A percentile compares a stretch with the other conserved stretches of the same genome.
phyloP scores from a whole-genome alignment of 2,329 filamentous ascomycete species.

The Verticillium klebahnii region DNA sequence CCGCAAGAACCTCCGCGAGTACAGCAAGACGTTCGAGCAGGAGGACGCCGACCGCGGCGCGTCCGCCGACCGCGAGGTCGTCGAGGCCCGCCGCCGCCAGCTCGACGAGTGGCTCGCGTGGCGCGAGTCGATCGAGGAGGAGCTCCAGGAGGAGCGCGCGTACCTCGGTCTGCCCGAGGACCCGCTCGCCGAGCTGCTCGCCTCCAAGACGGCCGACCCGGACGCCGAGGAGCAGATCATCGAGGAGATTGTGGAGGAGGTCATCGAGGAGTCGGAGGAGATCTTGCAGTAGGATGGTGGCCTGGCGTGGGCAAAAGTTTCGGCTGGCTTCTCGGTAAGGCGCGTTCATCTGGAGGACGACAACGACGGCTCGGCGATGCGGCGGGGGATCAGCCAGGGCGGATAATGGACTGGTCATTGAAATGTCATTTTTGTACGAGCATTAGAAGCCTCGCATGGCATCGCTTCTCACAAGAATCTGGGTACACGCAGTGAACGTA shows the following conservation, averaged over 20 bases:
- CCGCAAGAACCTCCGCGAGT: constrained; percentile 97
- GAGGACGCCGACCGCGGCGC: constrained; percentile 91
- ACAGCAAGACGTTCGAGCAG: constrained; percentile 91
- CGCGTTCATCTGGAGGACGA: neutral
- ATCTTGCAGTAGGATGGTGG: constrained; percentile 30
- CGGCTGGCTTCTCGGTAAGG: neutral
- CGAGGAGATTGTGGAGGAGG: constrained; percentile 86
- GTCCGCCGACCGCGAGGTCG: constrained; percentile 87
- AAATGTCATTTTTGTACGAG: constrained; percentile 2
- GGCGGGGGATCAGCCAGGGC: neutral
- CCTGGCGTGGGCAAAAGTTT: neutral
- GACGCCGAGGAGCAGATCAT: constrained; percentile 73
- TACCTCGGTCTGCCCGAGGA: constrained; percentile 62
- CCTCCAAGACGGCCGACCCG: constrained; percentile 47
- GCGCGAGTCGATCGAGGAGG: constrained; percentile 68
- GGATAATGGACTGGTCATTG: constrained; percentile 1
- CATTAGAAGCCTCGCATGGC: constrained; percentile 1
- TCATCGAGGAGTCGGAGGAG: constrained; percentile 81
- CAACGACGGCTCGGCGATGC: neutral
- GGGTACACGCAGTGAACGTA: neutral
- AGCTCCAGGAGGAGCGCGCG: constrained; percentile 67
- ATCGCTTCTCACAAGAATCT: neutral
- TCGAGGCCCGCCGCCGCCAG: constrained; percentile 77
- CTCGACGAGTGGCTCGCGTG: constrained; percentile 88
- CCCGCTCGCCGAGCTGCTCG: constrained; percentile 56